Conservation (phyloP, 108 stramenopile species). For the Skeletonema costatum region DNA sequence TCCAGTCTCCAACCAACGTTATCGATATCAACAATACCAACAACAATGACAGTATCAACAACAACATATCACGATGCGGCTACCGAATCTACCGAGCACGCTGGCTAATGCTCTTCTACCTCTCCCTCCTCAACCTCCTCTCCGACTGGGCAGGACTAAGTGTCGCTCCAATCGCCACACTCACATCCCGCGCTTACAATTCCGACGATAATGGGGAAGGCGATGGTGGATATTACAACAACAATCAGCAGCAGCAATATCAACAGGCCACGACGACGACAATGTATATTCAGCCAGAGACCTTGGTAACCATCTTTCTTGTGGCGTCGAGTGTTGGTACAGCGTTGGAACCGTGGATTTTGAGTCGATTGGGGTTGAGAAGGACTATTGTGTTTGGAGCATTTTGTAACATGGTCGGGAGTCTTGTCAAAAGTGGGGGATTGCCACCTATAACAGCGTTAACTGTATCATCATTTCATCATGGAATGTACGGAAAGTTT, state of each 20-base stretch:
- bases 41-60: neutral
- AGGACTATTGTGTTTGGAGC: slow-evolving; percentile 79
- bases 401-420: slow-evolving; percentile 77
- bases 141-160: slow-evolving; percentile 45
- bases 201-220: slow-evolving; percentile 12
- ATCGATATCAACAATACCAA: neutral
- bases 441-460: slow-evolving; percentile 57
- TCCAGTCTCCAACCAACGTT: neutral
- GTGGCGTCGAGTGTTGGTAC: slow-evolving; percentile 72
- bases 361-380: slow-evolving; percentile 72
- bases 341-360: slow-evolving; percentile 79
- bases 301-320: slow-evolving; percentile 76
- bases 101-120: slow-evolving; percentile 91
- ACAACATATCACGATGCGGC: neutral
- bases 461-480: slow-evolving; percentile 35
- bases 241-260: slow-evolving; percentile 64
- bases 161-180: slow-evolving; percentile 39
- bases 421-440: slow-evolving; percentile 80
- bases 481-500: slow-evolving; percentile 60
- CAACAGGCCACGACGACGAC: slow-evolving; percentile 51
- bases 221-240: slow-evolving; percentile 61
- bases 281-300: slow-evolving; percentile 71
- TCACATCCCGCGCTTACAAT: slow-evolving; percentile 31
- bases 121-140: slow-evolving; percentile 79
- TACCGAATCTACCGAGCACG: slow-evolving; percentile 77